Conservation (phyloP, 164 flowering plant species). For the Vitis riparia region DNA sequence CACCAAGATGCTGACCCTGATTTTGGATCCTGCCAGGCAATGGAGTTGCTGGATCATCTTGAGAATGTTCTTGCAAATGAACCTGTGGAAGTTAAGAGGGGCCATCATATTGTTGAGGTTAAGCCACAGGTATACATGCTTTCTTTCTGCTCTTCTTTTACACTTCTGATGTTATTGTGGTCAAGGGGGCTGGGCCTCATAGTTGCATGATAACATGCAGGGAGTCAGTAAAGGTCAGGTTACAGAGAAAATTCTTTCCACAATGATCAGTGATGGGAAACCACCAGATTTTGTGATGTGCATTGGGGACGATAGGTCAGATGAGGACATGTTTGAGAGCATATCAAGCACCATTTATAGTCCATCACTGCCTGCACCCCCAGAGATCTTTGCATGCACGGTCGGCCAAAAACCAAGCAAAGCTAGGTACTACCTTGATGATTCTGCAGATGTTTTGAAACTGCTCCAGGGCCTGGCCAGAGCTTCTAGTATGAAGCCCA, state of each 20-base stretch:
- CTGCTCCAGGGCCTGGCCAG: constrained; percentile 31
- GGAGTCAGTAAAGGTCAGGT: constrained; percentile 47
- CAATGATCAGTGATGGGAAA: constrained; percentile 22
- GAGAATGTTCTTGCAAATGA: constrained; percentile 59
- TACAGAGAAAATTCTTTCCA: constrained; percentile 34
- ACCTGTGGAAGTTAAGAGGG: constrained; percentile 52
- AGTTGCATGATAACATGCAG: constrained; percentile 13
- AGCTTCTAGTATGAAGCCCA: constrained; percentile 15
- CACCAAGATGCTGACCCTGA: constrained; percentile 52
- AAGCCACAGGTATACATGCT: constrained; percentile 43
- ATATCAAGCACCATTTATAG: constrained; percentile 17
- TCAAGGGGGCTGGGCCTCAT: neutral
- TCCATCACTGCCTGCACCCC: constrained; percentile 11
- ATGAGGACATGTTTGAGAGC: constrained; percentile 57
- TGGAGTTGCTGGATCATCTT: constrained; percentile 50
- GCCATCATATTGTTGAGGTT: constrained; percentile 54
- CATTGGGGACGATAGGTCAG: constrained; percentile 56
- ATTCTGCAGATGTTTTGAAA: constrained; percentile 32
- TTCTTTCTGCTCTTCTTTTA: neutral
- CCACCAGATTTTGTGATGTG: constrained; percentile 46
- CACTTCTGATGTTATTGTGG: neutral
- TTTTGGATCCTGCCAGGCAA: constrained; percentile 59
- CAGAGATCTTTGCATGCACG: constrained; percentile 49
- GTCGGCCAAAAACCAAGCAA: constrained; percentile 59
- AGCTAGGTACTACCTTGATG: constrained; percentile 46